Percentiles rank a stretch among this genome's conserved stretches.
phyloP scores from a whole-genome alignment of 192 early-diverging fungal species.

The Coemansia sp. region DNA sequence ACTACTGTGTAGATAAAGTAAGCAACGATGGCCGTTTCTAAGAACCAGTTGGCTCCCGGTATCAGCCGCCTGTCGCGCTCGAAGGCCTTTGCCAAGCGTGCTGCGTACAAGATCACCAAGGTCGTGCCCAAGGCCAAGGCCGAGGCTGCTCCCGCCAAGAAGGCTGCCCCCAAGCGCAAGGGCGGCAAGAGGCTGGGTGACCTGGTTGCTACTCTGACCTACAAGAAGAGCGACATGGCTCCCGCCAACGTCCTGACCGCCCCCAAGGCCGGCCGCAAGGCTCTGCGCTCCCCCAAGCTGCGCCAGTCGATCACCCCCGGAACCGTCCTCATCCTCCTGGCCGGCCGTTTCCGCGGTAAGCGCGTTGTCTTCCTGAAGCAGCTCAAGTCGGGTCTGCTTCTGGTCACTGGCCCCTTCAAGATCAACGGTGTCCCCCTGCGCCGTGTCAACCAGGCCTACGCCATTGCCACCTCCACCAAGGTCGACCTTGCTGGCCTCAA shows the following conservation, averaged over 20 bases:
- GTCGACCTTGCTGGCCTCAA: constrained; percentile 82
- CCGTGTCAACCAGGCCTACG: constrained; percentile 99
- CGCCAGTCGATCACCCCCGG: constrained; percentile 96
- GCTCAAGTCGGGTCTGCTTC: constrained; percentile 89
- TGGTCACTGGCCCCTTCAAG: constrained; percentile 98
- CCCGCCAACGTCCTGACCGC: constrained; percentile 82
- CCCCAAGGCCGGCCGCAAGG: constrained; percentile 84
- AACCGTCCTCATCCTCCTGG: constrained; percentile 94
- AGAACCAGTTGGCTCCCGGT: constrained; percentile 84
- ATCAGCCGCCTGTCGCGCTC: constrained; percentile 85
- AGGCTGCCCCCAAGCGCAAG: constrained; percentile 42
- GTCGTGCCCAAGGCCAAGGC: constrained; percentile 48
- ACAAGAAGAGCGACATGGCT: constrained; percentile 71
- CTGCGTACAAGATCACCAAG: constrained; percentile 89
- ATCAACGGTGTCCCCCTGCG: constrained; percentile 98
- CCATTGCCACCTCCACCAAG: constrained; percentile 99
- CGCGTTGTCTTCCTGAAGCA: constrained; percentile 99
- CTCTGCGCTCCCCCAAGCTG: constrained; percentile 70
- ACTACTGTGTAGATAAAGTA: constrained; percentile 35
- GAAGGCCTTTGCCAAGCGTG: constrained; percentile 82
- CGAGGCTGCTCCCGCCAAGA: constrained; percentile 24
- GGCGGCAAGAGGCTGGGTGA: constrained; percentile 68
- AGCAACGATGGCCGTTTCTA: constrained; percentile 71
- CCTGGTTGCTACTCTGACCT: constrained; percentile 78
- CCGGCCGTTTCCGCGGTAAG: constrained; percentile 97